Percentiles rank a stretch among this genome's conserved stretches.
Conservation (phyloP, 306 rosid species). For the Psophocarpus tetragonolobus region DNA sequence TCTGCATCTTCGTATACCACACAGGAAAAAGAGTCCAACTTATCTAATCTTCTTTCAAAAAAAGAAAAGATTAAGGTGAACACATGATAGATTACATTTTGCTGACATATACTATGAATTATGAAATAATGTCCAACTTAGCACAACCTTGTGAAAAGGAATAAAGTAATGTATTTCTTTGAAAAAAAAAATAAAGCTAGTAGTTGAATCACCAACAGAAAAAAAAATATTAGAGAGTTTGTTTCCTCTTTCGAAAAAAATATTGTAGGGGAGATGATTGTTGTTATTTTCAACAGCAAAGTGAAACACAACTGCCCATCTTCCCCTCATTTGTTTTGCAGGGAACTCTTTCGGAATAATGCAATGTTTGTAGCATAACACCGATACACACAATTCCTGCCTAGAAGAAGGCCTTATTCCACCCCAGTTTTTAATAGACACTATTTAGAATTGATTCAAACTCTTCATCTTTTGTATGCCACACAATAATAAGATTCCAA, state of each 20-base stretch:
- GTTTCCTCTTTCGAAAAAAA: neutral
- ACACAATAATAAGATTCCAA: neutral
- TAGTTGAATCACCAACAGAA: neutral
- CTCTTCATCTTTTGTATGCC: neutral
- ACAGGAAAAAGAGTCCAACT: neutral
- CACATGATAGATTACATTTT: neutral
- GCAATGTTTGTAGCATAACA: conserved; percentile 48
- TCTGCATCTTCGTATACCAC: neutral
- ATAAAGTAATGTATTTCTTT: neutral
- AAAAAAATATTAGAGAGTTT: neutral
- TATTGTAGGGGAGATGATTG: conserved; percentile 57
- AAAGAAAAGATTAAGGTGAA: neutral
- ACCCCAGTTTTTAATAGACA: conserved; percentile 8
- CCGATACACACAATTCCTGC: conserved; percentile 69
- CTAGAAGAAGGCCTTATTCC: conserved; percentile 13
- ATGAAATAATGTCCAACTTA: neutral
- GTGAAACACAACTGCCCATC: conserved; percentile 67
- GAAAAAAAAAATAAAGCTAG: too few species aligned
- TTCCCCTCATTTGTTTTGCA: conserved; percentile 52
- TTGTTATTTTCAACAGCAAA: conserved; percentile 37
- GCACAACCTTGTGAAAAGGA: neutral
- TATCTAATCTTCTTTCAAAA: neutral
- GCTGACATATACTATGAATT: neutral
- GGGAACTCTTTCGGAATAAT: conserved; percentile 55
- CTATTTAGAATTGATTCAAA: conserved; percentile 13